Evolutionary conservation across 148 eudicot species (phyloP), one percentile per base, ranked within the genome.

Genomic region (Polygonum aviculare): DNA sequence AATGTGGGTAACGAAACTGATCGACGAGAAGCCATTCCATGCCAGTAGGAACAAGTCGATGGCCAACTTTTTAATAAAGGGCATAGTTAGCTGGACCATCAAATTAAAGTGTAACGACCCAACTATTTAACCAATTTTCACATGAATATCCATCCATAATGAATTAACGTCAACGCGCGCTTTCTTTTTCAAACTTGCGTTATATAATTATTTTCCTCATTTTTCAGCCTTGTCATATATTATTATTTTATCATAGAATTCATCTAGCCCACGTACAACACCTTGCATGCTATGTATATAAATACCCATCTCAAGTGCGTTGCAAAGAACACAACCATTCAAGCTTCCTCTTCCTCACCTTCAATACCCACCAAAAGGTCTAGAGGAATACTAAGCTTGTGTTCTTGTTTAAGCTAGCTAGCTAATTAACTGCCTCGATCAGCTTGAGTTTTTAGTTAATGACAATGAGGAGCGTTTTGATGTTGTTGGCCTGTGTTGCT

Each of bases 21-120:
- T 65, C 4, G 10, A 33, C 1, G 41, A 15, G 18, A 59, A 26
- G 31, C 31, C 31, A 26, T 26, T 26, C 31, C 31, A 26, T 35
- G 21, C 44, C 71, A 65, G 71, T 65, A 65, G 71, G 71, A 65
- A 65, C 44, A 33, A 65, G 71, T 36, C 19, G 71, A 65, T 65
- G 19, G 44, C 71, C 71, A 65, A 65, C 71, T 65, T 65, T 35
- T 14, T 12, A 65, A 65, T 12, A 60, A 21, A 6, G 36, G 2
- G 38, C 12, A 11, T 31, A 31, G 69, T 31, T 65, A 65, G 71
- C 71, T 65, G 63, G 63, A 21, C 22, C 11, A 21, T 57, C 40
- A 5, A 65, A 35, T 36, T 5, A 57, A 57, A 57, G 63, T 65
- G 16, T 65, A 65, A 65, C 71, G 41, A 65, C 44, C 44, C 12